phyloP scores from a whole-genome alignment of 2,329 filamentous ascomycete genomes.

The Diaporthe helianthi region DNA sequence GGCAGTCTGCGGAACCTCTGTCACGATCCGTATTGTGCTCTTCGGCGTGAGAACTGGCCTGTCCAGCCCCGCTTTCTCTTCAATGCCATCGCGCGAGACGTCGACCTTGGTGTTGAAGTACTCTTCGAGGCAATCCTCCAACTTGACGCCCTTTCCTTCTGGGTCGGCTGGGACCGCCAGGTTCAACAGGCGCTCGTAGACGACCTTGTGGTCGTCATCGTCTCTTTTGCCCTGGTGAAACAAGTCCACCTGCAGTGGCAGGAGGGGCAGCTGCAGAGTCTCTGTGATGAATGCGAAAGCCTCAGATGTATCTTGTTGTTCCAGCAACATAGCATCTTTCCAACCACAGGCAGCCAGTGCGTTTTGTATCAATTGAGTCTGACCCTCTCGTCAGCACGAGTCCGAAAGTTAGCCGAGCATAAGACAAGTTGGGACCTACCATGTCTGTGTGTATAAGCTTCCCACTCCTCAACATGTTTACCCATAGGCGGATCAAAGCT shows the following conservation, averaged over 20 bases:
- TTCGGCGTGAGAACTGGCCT: slow-evolving; percentile 40
- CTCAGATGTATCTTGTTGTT: slow-evolving; percentile 95
- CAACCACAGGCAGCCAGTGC: slow-evolving; percentile 86
- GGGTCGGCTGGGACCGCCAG: slow-evolving; percentile 84
- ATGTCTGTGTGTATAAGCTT: slow-evolving; percentile 86
- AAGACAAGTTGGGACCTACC: slow-evolving; percentile 54
- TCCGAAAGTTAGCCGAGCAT: neutral
- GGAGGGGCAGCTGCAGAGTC: slow-evolving; percentile 82
- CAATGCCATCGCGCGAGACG: slow-evolving; percentile 75
- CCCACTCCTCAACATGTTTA: slow-evolving; percentile 87
- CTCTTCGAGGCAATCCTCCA: slow-evolving; percentile 90
- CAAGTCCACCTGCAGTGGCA: slow-evolving; percentile 92
- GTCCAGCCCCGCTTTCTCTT: slow-evolving; percentile 54
- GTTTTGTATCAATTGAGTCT: slow-evolving; percentile 85
- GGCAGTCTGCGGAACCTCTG: slow-evolving; percentile 32
- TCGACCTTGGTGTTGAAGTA: slow-evolving; percentile 97
- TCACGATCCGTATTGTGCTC: slow-evolving; percentile 46
- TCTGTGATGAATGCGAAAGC: slow-evolving; percentile 95
- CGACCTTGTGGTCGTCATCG: slow-evolving; percentile 90
- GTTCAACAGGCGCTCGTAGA: slow-evolving; percentile 89
- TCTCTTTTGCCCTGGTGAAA: slow-evolving; percentile 86
- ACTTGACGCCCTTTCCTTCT: slow-evolving; percentile 73
- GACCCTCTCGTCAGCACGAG: slow-evolving; percentile 39
- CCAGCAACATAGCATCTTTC: slow-evolving; percentile 76
- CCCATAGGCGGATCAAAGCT: slow-evolving; percentile 85